A percentile compares a stretch with the other conserved stretches of the same genome.
Evolutionary conservation across 371 early-diverging fungal genomes (phyloP).

Genomic region (Mucor sp.): DNA sequence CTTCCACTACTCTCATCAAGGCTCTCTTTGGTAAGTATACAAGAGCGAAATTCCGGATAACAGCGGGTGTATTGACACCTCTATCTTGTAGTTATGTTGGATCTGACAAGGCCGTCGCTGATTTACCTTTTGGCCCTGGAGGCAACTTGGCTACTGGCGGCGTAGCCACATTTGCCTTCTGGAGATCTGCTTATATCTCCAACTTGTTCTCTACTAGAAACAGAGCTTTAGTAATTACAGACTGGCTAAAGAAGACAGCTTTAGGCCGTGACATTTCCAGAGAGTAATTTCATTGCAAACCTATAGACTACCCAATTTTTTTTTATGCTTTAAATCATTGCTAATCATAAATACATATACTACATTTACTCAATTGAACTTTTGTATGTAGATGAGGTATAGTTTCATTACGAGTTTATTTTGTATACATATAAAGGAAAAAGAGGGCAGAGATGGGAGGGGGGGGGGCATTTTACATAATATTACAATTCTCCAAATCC

Average conservation of each 20-base stretch:
- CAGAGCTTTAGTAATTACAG: constrained; percentile 76
- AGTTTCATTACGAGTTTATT: background rate
- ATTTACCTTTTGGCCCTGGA: constrained; percentile 76
- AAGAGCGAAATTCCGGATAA: background rate
- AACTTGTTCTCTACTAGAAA: constrained; percentile 85
- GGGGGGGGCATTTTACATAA: constrained; percentile 37
- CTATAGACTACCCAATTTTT: background rate
- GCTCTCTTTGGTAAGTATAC: constrained; percentile 72
- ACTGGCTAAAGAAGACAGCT: constrained; percentile 86
- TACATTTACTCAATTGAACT: background rate
- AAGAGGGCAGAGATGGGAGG: background rate
- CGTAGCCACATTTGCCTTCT: constrained; percentile 75
- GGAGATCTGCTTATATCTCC: constrained; percentile 73
- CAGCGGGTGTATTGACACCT: background rate
- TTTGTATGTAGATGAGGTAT: background rate
- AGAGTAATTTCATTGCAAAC: constrained; percentile 55
- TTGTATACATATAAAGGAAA: background rate
- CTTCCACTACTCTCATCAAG: constrained; percentile 82
- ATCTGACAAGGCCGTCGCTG: constrained; percentile 88
- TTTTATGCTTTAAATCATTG: background rate
- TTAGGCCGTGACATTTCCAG: constrained; percentile 91
- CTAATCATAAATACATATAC: background rate
- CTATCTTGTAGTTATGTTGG: constrained; percentile 71
- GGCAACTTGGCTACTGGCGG: constrained; percentile 74
- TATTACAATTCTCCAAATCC: constrained; percentile 53